Evolutionary conservation across 2,329 filamentous ascomycete genomes (phyloP).

Genomic region (Aspergillus piperis): DNA sequence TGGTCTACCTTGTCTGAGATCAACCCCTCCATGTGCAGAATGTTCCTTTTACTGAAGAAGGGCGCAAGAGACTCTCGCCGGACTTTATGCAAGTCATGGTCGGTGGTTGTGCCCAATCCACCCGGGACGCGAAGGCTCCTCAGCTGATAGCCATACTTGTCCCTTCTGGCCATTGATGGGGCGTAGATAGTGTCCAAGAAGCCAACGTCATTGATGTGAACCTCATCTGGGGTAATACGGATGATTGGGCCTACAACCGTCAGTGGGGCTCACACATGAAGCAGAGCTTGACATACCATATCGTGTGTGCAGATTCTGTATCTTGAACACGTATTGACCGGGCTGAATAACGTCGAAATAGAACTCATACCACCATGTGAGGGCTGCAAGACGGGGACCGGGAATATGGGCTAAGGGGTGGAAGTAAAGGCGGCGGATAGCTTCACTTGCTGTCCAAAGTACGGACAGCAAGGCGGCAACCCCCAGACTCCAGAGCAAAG

Average conservation of each 20-base stretch:
- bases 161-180: constrained; percentile 23
- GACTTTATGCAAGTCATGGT: constrained; percentile 30
- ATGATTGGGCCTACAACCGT: constrained; percentile 37
- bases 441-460: neutral
- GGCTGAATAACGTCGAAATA: constrained; percentile 19
- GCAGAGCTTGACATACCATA: constrained; percentile 32
- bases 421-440: constrained; percentile 6
- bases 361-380: constrained; percentile 14
- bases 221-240: constrained; percentile 39
- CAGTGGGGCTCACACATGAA: constrained; percentile 9
- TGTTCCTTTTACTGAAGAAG: constrained; percentile 35
- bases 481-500: neutral
- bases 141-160: constrained; percentile 30
- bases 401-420: constrained; percentile 13
- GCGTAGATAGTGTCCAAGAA: constrained; percentile 33
- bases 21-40: constrained; percentile 28
- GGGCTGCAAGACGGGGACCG: constrained; percentile 14
- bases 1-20: constrained; percentile 28
- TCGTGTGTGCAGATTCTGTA: constrained; percentile 35
- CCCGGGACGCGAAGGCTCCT: constrained; percentile 27
- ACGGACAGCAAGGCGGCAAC: neutral
- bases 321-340: constrained; percentile 37
- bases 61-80: constrained; percentile 33
- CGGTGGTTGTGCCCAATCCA: constrained; percentile 30
- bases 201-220: constrained; percentile 40